These are phyloP conservation scores for Penicillium sp. DNA, from an alignment of 2,329 filamentous ascomycete genomes.

Conservation along the genomic window DNA sequence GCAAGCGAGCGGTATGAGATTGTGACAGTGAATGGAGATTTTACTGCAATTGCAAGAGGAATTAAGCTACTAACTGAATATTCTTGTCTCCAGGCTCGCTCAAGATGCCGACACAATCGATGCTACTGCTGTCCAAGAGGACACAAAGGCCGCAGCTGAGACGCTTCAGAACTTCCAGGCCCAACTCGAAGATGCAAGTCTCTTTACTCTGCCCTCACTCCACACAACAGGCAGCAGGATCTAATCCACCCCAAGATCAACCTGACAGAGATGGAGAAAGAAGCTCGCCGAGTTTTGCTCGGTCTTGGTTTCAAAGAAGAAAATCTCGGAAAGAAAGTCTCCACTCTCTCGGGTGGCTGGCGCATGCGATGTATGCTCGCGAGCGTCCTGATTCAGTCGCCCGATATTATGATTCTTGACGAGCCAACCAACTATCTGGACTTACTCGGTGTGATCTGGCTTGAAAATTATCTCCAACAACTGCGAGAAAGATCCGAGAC, in stretches of 20 bases:
- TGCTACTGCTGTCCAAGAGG: constrained; percentile 51
- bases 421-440: constrained; percentile 87
- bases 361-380: constrained; percentile 64
- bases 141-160: constrained; percentile 64
- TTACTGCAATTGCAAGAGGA: neutral
- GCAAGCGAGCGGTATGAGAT: constrained; percentile 46
- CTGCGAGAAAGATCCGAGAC: constrained; percentile 49
- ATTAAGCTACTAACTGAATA: constrained; percentile 9
- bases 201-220: neutral
- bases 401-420: constrained; percentile 74
- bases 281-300: constrained; percentile 59
- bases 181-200: constrained; percentile 56
- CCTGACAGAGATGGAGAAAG: constrained; percentile 57
- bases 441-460: constrained; percentile 75
- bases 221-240: neutral
- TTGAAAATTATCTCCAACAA: constrained; percentile 64
- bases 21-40: neutral
- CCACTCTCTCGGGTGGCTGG: constrained; percentile 71
- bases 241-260: constrained; percentile 38
- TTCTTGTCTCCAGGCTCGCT: constrained; percentile 30
- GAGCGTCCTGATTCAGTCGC: constrained; percentile 61
- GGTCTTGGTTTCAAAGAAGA: constrained; percentile 67
- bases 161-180: constrained; percentile 64
- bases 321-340: constrained; percentile 54
- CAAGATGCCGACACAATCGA: constrained; percentile 54